Conservation (phyloP, 306 rosid genomes). For the Myrica gale region DNA sequence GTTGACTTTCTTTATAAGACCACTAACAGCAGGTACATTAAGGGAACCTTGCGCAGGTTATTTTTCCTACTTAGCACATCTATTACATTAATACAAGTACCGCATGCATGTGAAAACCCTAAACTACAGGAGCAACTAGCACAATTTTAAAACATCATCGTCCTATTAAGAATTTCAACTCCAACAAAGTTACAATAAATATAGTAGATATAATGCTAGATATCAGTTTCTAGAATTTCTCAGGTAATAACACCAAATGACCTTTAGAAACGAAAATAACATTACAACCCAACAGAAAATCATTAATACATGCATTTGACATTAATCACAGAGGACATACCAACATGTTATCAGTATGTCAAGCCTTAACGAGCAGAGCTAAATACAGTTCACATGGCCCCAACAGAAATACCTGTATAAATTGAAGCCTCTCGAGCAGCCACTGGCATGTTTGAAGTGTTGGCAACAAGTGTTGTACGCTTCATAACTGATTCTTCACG, state of each 20-base stretch:
- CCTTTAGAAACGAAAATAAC: conserved; percentile 9
- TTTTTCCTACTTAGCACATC: neutral
- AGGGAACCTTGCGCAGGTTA: neutral
- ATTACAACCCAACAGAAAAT: conserved; percentile 9
- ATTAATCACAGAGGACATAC: neutral
- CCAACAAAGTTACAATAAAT: neutral
- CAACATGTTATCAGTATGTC: neutral
- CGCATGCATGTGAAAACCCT: neutral
- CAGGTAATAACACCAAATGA: conserved; percentile 16
- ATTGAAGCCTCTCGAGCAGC: conserved; percentile 99
- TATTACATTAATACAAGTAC: neutral
- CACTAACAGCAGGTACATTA: neutral
- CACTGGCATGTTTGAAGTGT: conserved; percentile 99
- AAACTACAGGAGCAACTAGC: neutral
- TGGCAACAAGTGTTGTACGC: conserved; percentile 98
- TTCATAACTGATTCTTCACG: conserved; percentile 99
- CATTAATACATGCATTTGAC: neutral
- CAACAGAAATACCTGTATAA: conserved; percentile 70
- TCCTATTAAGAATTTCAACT: neutral
- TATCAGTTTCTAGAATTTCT: conserved; percentile 15
- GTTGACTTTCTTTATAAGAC: conserved; percentile 2
- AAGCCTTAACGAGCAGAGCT: conserved; percentile 10
- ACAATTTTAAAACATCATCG: neutral
- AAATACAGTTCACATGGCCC: neutral
- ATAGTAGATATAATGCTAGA: neutral